Evolutionary conservation across 352 stramenopile species (phyloP).

Genomic region (Stephanocyclus meneghinianus): DNA sequence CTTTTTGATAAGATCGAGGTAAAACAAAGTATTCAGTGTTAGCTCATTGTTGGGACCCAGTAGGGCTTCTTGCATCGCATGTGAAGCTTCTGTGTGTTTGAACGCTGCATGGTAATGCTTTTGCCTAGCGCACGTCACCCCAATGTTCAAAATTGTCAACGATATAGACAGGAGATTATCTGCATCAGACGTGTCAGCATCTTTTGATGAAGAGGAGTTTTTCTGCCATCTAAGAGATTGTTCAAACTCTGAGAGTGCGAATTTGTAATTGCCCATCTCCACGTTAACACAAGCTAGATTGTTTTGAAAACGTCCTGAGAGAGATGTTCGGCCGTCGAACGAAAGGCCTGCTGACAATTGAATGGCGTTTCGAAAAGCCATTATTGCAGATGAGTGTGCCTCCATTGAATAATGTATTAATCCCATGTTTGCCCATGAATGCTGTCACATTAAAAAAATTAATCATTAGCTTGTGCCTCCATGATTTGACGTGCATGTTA

Average conservation of each 20-base stretch:
- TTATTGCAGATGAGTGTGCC: conserved; percentile 16
- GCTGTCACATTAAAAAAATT: conserved; percentile 3
- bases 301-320: conserved; percentile 29
- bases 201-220: conserved; percentile 13
- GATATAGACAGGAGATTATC: conserved; percentile 36
- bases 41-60: conserved; percentile 15
- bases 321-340: not conserved
- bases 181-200: conserved; percentile 7
- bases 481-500: not conserved
- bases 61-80: conserved; percentile 33
- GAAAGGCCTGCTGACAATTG: conserved; percentile 20
- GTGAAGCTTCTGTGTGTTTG: conserved; percentile 15
- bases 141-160: conserved; percentile 36
- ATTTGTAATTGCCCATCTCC: conserved; percentile 11
- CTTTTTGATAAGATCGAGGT: conserved; percentile 19
- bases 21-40: conserved; percentile 27
- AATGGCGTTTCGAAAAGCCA: conserved; percentile 29
- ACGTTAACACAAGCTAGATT: conserved; percentile 32
- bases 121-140: conserved; percentile 28
- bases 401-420: conserved; percentile 42
- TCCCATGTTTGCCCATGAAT: conserved; percentile 38
- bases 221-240: conserved; percentile 35
- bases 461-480: not conserved
- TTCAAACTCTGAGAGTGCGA: conserved; percentile 24
- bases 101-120: conserved; percentile 17